Conservation (phyloP, 768 basidiomycete genomes). For the Kwoniella heveanensis region DNA sequence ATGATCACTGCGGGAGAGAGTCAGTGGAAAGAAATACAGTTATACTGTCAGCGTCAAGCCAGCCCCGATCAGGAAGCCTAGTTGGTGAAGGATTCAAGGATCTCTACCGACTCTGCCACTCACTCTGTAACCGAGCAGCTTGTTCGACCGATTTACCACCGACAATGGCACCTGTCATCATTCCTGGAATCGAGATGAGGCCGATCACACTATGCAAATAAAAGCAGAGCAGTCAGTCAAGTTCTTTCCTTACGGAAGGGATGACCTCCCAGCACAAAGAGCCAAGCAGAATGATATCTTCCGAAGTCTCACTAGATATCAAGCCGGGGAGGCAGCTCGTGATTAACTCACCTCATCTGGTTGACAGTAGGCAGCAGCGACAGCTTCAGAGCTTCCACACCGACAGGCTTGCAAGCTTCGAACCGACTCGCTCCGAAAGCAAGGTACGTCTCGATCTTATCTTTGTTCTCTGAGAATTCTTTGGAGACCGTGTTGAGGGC, state of each 20-base stretch:
- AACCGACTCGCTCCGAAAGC: conserved; percentile 81
- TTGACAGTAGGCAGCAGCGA: conserved; percentile 80
- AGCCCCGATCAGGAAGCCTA: no score
- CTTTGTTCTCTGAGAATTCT: conserved; percentile 76
- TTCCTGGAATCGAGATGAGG: conserved; percentile 61
- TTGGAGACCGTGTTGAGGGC: conserved; percentile 68
- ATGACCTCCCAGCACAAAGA: no score
- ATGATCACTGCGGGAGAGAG: conserved; percentile 65
- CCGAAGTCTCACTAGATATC: no score
- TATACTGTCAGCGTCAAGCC: background rate
- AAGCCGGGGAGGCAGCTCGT: no score
- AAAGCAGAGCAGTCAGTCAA: background rate
- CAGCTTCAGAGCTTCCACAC: conserved; percentile 73
- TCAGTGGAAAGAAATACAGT: no score
- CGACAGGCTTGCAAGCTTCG: conserved; percentile 80
- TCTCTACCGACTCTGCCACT: conserved; percentile 23
- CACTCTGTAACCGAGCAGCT: conserved; percentile 77
- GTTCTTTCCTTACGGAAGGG: no score
- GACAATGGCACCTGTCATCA: conserved; percentile 90
- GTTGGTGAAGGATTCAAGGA: no score
- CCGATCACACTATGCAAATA: conserved; percentile 51
- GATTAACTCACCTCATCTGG: conserved; percentile 67
- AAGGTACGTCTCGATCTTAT: conserved; percentile 82
- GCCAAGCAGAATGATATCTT: no score
- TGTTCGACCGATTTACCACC: conserved; percentile 82